phyloP scores from a whole-genome alignment of 2,329 filamentous ascomycete species.

The Diaporthe sp. region DNA sequence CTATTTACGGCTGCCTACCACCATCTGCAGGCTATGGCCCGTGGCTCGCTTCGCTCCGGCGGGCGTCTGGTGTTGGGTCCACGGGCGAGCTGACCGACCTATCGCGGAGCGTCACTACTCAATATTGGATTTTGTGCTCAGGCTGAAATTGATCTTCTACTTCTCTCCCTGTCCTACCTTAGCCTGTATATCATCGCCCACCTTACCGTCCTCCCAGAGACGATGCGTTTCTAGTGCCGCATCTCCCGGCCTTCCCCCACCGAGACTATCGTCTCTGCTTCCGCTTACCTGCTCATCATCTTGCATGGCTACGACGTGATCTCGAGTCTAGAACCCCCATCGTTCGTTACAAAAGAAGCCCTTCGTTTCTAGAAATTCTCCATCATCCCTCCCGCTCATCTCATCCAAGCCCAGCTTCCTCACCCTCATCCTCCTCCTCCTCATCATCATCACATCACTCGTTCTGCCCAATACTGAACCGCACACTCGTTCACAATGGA shows the following conservation, averaged over 20 bases:
- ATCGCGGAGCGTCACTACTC: slow-evolving; percentile 18
- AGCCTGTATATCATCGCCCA: slow-evolving; percentile 30
- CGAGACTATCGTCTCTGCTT: slow-evolving; percentile 37
- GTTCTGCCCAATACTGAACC: neutral
- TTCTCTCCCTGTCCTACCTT: slow-evolving; percentile 28
- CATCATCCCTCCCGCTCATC: neutral
- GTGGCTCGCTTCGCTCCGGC: slow-evolving; percentile 37
- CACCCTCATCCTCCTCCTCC: neutral
- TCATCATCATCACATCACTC: neutral
- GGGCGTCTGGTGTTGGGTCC: slow-evolving; percentile 25
- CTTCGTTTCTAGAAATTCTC: slow-evolving; percentile 18
- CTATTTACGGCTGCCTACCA: slow-evolving; percentile 36
- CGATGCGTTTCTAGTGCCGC: slow-evolving; percentile 35
- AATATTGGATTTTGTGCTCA: slow-evolving; percentile 29
- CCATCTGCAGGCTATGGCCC: slow-evolving; percentile 28
- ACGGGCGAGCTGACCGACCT: slow-evolving; percentile 33
- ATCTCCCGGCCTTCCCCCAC: slow-evolving; percentile 15
- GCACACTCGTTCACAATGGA: slow-evolving; percentile 11
- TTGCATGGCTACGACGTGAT: slow-evolving; percentile 26
- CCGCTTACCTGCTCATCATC: slow-evolving; percentile 23
- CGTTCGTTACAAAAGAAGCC: slow-evolving; percentile 38
- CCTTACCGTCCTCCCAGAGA: slow-evolving; percentile 27
- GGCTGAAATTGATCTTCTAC: slow-evolving; percentile 28
- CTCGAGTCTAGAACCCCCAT: slow-evolving; percentile 17
- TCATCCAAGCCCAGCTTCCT: slow-evolving; percentile 5